Evolutionary conservation across 108 stramenopile species (phyloP).

Genomic region (Bacterosira constricta): DNA sequence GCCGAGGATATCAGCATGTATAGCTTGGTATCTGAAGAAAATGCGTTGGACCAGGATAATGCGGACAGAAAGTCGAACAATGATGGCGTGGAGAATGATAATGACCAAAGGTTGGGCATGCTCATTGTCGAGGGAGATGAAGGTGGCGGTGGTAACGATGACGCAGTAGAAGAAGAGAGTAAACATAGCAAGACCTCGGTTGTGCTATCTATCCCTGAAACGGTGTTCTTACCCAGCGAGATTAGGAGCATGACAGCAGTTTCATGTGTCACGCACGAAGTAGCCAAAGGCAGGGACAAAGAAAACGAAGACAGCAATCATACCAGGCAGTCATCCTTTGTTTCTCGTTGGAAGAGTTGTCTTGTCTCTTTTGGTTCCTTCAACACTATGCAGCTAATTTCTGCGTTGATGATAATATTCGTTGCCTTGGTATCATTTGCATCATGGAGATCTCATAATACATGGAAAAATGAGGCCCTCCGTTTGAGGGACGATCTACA

Average conservation of each 20-base stretch:
- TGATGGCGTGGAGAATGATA: neutral
- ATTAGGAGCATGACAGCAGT: neutral
- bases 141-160: neutral
- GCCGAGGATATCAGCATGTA: neutral
- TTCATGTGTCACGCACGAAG: neutral
- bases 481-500: slow-evolving; percentile 5
- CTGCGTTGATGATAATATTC: neutral
- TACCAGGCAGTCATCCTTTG: too few relatives aligned
- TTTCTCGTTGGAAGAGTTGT: too few relatives aligned
- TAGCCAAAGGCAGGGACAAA: neutral
- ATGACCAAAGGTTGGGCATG: neutral
- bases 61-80: too few relatives aligned
- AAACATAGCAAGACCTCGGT: too few relatives aligned
- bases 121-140: slow-evolving; percentile 8
- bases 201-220: slow-evolving; percentile 5
- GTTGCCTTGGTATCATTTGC: neutral
- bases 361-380: neutral
- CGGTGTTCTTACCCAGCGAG: slow-evolving; percentile 13
- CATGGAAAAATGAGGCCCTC: slow-evolving; percentile 2
- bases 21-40: neutral
- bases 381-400: neutral
- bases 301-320: neutral
- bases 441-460: neutral
- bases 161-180: neutral
- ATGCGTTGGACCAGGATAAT: too few relatives aligned